Evolutionary conservation across 2,329 filamentous ascomycete genomes (phyloP).

Genomic region (Exophiala calicioides): DNA sequence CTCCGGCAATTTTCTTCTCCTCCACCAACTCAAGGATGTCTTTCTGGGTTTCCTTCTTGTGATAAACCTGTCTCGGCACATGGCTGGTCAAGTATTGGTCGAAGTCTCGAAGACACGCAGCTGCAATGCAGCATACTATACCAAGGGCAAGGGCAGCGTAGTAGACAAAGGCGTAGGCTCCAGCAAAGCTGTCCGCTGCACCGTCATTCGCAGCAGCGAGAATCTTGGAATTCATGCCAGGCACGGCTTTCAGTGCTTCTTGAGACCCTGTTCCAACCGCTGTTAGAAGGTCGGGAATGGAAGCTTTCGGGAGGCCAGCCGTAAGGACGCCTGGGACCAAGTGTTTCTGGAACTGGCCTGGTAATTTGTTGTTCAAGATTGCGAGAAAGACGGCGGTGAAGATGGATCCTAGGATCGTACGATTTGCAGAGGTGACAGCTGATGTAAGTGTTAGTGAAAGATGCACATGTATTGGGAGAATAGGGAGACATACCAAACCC

Average conservation of each 20-base stretch:
- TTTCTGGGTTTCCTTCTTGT: no score
- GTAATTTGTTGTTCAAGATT: constrained; percentile 31
- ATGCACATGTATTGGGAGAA: no score
- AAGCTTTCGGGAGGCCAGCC: constrained; percentile 27
- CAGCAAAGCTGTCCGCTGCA: constrained; percentile 23
- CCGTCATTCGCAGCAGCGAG: constrained; percentile 12
- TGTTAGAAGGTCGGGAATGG: constrained; percentile 24
- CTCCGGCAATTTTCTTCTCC: no score
- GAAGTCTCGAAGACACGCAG: constrained; percentile 23
- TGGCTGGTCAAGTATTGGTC: constrained; percentile 30
- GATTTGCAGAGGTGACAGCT: no score
- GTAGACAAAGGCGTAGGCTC: constrained; percentile 31
- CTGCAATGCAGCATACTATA: constrained; percentile 20
- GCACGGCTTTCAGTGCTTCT: constrained; percentile 18
- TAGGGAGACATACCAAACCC: no score
- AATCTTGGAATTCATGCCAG: constrained; percentile 23
- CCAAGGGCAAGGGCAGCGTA: constrained; percentile 30
- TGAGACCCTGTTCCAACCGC: constrained; percentile 23
- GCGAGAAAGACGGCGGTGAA: constrained; percentile 4
- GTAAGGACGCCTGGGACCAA: constrained; percentile 15
- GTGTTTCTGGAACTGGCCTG: constrained; percentile 21
- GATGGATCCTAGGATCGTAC: no score
- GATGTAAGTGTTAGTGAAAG: no score
- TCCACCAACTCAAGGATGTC: no score
- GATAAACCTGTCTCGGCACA: no score